phyloP scores from a whole-genome alignment of 2,329 filamentous ascomycete species.

The Rutstroemia sp. region DNA sequence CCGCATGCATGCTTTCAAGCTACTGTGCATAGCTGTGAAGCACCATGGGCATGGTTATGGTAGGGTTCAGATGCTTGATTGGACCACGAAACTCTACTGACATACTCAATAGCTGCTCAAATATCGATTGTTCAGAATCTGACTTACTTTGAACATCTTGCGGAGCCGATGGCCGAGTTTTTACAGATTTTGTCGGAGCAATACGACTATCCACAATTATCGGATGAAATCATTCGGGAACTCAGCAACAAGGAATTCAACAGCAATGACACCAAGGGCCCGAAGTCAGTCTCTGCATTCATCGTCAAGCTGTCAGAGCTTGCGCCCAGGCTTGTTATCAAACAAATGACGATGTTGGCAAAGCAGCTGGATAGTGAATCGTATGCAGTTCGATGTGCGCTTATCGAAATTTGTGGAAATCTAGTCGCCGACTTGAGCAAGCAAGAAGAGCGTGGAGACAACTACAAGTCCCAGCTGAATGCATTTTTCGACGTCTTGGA shows the following conservation, averaged over 20 bases:
- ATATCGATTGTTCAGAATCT: conserved; percentile 96
- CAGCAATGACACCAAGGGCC: conserved; percentile 88
- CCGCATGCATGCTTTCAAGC: conserved; percentile 95
- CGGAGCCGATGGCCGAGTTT: conserved; percentile 98
- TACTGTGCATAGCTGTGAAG: conserved; percentile 92
- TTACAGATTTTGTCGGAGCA: conserved; percentile 92
- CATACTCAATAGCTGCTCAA: conserved; percentile 65
- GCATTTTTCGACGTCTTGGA: conserved; percentile 96
- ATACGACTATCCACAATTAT: conserved; percentile 93
- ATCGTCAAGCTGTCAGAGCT: conserved; percentile 90
- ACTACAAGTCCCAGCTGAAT: conserved; percentile 89
- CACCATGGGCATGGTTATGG: conserved; percentile 96
- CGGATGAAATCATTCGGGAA: conserved; percentile 88
- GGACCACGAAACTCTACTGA: conserved; percentile 25
- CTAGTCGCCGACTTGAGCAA: conserved; percentile 85
- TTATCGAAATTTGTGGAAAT: conserved; percentile 97
- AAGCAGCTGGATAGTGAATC: conserved; percentile 97
- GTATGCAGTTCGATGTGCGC: conserved; percentile 84
- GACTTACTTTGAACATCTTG: conserved; percentile 97
- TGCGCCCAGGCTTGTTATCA: conserved; percentile 84
- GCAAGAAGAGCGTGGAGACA: conserved; percentile 84
- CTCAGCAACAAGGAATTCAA: conserved; percentile 98
- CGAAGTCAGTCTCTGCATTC: conserved; percentile 93
- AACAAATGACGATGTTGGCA: conserved; percentile 91
- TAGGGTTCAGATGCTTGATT: conserved; percentile 34